Evolutionary conservation across 2,329 filamentous ascomycete genomes (phyloP).

Genomic region (Canariomyces notabilis): DNA sequence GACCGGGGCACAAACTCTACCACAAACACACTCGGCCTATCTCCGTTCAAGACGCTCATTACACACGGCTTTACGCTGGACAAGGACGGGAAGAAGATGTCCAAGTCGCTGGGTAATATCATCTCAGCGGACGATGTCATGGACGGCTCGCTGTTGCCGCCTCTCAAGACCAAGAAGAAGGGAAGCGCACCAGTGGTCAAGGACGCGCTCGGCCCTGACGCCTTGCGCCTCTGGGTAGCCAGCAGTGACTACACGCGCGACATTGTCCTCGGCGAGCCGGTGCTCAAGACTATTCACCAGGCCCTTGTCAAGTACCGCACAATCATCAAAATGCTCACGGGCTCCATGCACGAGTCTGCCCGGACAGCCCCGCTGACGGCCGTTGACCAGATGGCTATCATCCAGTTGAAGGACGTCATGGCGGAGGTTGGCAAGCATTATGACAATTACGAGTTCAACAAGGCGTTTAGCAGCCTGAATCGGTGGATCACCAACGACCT

Average conservation of each 20-base stretch:
- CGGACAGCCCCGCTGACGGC: conserved; percentile 49
- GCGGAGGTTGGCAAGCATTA: conserved; percentile 60
- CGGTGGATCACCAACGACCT: conserved; percentile 77
- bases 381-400: conserved; percentile 69
- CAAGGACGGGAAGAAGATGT: conserved; percentile 92
- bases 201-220: conserved; percentile 78
- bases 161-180: conserved; percentile 56
- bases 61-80: conserved; percentile 96
- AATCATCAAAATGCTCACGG: conserved; percentile 85
- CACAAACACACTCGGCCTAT: conserved; percentile 31
- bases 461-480: conserved; percentile 67
- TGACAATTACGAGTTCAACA: conserved; percentile 74
- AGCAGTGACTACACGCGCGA: conserved; percentile 89
- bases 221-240: conserved; percentile 83
- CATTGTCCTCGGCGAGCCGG: conserved; percentile 71
- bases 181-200: conserved; percentile 39
- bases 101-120: conserved; percentile 89
- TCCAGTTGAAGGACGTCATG: conserved; percentile 66
- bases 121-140: conserved; percentile 79
- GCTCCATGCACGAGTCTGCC: conserved; percentile 58
- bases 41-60: conserved; percentile 84
- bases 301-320: conserved; percentile 81
- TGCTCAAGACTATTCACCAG: conserved; percentile 71
- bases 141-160: conserved; percentile 71
- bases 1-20: conserved; percentile 33